Base-by-base conservation (phyloP, 2,329 filamentous ascomycete species). In the Cladorrhinum sp. region DNA sequence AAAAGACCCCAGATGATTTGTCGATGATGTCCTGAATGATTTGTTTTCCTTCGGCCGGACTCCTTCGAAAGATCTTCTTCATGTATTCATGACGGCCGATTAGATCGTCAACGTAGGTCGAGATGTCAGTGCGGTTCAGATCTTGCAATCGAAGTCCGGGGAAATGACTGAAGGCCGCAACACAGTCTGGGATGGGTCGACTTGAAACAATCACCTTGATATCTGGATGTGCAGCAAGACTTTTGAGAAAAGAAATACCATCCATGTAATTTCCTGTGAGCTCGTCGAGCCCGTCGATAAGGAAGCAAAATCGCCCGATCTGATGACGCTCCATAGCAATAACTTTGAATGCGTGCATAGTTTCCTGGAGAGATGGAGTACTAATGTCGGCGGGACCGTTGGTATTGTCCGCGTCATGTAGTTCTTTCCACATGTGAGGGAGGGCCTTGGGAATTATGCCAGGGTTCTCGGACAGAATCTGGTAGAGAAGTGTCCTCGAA, bases 271-370 rank as follows among this genome's bases (percentile, higher is more conserved):
- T 54, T 0, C 65, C 62, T 2, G 41, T 32, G 23, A 64, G 62
- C n/a, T 66, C 65, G 50, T 65, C 66, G 4, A 67, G 58, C 0
- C 66, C 65, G 57, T 67, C 65, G 9, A 67, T 66, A n/a, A 67
- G 63, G 18, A 67, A 52, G 13, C 57, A 64, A 12, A 64, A 65
- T 7, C 58, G 58, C 48, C 58, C 36, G 2, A 24, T 24, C 1
- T n/a, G n/a, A n/a, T n/a, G n/a, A n/a, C n/a, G n/a, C n/a, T n/a
- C n/a, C n/a, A n/a, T n/a, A n/a, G n/a, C n/a, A n/a, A n/a, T n/a
- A n/a, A n/a, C n/a, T n/a, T n/a, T n/a, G n/a, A n/a, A n/a, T n/a
- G n/a, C n/a, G n/a, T n/a, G n/a, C n/a, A n/a, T n/a, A n/a, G n/a
- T n/a, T n/a, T n/a, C n/a, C n/a, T n/a, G n/a, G n/a, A n/a, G n/a